Evolutionary conservation across 2,329 filamentous ascomycete genomes (phyloP).

Genomic region (Penicillium sp.): DNA sequence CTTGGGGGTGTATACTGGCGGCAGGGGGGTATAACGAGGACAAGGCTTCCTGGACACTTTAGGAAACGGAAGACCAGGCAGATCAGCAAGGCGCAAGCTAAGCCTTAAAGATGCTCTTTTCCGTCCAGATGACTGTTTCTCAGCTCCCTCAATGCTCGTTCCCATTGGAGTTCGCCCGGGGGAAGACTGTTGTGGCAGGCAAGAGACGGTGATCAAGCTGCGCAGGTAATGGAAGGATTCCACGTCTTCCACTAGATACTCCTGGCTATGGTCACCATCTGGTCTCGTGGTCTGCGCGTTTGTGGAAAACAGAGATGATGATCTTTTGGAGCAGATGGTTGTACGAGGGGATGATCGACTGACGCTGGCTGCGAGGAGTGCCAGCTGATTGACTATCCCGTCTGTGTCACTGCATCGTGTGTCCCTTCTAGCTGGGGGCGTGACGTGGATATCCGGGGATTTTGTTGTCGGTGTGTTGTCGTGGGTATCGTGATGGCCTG

Average conservation of each 20-base stretch:
- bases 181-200: constrained; percentile 6
- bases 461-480: not conserved
- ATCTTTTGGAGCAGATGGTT: not conserved
- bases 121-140: constrained; percentile 6
- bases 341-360: constrained; percentile 9
- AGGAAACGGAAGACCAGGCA: constrained; percentile 14
- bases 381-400: constrained; percentile 14
- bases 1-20: constrained; percentile 18
- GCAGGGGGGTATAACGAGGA: constrained; percentile 23
- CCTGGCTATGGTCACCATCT: not conserved
- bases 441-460: constrained; percentile 1
- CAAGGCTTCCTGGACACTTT: constrained; percentile 15
- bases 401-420: constrained; percentile 15
- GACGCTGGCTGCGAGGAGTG: constrained; percentile 14
- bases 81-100: constrained; percentile 20
- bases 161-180: not conserved
- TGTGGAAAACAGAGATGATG: constrained; percentile 2
- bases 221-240: constrained; percentile 25
- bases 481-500: not conserved
- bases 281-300: constrained; percentile 1
- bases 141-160: not conserved
- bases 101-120: constrained; percentile 24
- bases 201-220: constrained; percentile 25
- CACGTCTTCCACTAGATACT: constrained; percentile 10
- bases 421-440: constrained; percentile 2